Percentiles rank a stretch among this genome's conserved stretches.
These are phyloP conservation scores for Aureoboletus auriporus DNA, from an alignment of 768 basidiomycete genomes.

Conservation along the genomic window DNA sequence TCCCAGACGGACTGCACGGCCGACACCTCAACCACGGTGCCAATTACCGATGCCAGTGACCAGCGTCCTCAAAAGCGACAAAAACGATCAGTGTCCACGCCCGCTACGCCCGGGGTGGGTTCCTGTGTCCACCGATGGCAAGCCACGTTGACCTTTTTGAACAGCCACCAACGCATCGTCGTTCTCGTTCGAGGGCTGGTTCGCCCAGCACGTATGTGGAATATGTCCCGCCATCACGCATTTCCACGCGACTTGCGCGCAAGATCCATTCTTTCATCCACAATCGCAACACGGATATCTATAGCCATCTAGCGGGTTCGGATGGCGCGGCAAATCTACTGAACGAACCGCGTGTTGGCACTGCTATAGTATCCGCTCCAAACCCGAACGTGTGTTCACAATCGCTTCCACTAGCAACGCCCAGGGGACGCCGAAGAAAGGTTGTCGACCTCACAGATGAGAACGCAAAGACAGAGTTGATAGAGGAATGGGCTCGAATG, in stretches of 20 bases:
- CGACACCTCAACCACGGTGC: constrained; percentile 1
- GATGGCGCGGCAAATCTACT: constrained; percentile 7
- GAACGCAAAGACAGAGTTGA: constrained; percentile 19
- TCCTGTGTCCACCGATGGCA: constrained; percentile 4
- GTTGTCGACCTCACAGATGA: constrained; percentile 16
- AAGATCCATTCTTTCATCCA: constrained; percentile 15
- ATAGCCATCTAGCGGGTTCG: constrained; percentile 25
- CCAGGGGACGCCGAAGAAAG: constrained; percentile 16
- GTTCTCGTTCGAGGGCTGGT: constrained; percentile 16
- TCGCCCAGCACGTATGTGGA: constrained; percentile 9
- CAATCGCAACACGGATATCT: constrained; percentile 24
- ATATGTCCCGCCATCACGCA: constrained; percentile 7
- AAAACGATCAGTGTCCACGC: constrained; percentile 19
- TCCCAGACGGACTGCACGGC: not conserved
- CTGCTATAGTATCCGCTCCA: constrained; percentile 2
- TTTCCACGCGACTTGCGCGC: constrained; percentile 18
- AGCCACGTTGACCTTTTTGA: not conserved
- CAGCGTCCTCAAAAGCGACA: constrained; percentile 18
- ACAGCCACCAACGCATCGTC: constrained; percentile 9
- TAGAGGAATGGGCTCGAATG: constrained; percentile 29
- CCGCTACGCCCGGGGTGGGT: constrained; percentile 2
- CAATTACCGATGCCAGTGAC: not conserved
- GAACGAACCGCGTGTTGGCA: constrained; percentile 1
- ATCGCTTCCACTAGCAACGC: constrained; percentile 5
- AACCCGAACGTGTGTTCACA: not conserved